Percentiles rank a stretch among this genome's conserved stretches.
Evolutionary conservation across 768 basidiomycete genomes (phyloP).

Genomic region (Asterophora lycoperdoides): DNA sequence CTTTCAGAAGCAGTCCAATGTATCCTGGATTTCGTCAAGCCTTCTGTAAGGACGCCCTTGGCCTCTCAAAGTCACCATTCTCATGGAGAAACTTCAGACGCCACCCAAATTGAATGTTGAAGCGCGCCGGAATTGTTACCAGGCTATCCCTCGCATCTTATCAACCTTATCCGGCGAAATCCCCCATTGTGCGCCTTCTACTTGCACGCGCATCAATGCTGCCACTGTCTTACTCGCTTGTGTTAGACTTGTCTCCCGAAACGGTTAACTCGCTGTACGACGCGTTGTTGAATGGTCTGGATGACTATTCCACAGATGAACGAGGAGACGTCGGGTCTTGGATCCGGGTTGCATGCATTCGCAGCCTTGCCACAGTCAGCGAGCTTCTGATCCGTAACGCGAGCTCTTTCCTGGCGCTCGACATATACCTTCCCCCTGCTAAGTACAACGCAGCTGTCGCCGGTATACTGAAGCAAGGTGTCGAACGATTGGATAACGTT

Average conservation of each 20-base stretch:
- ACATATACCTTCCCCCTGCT: conserved; percentile 55
- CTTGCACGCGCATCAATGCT: background rate
- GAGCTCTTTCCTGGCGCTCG: conserved; percentile 38
- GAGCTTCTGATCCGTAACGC: conserved; percentile 48
- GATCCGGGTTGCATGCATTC: conserved; percentile 78
- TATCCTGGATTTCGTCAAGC: conserved; percentile 56
- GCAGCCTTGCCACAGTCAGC: conserved; percentile 53
- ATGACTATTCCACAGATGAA: conserved; percentile 91
- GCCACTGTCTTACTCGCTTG: background rate
- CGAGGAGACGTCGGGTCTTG: conserved; percentile 97
- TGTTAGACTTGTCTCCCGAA: conserved; percentile 45
- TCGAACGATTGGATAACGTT: conserved; percentile 89
- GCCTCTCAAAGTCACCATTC: conserved; percentile 7
- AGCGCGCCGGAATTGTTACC: conserved; percentile 50
- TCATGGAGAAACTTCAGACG: conserved; percentile 18
- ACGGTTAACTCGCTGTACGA: conserved; percentile 47
- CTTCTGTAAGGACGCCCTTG: conserved; percentile 38
- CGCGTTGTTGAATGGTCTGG: conserved; percentile 63
- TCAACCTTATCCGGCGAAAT: conserved; percentile 23
- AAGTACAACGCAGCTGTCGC: conserved; percentile 55
- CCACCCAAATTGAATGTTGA: conserved; percentile 42
- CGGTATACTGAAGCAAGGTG: conserved; percentile 81
- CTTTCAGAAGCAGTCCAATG: conserved; percentile 52
- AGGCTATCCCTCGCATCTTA: conserved; percentile 38
- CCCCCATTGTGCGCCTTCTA: conserved; percentile 16